Base-by-base conservation (phyloP, 140 eudicot genomes). In the Anethum foeniculum region DNA sequence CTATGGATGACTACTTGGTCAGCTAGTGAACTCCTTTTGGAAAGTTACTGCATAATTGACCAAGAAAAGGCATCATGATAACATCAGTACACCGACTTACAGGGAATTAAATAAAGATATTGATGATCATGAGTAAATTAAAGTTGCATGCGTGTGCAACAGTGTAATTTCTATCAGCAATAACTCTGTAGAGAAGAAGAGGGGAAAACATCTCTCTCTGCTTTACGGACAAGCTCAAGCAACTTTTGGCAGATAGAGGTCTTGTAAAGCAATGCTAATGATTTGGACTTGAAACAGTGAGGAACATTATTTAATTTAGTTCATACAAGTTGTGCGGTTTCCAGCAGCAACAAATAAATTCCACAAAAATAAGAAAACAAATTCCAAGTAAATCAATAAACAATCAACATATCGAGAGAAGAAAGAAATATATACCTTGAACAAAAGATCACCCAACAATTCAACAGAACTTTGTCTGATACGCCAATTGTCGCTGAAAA, bases 381-480 rank as follows among this genome's bases (percentile, higher is more conserved):
- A 34, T 34, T 74, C 30, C 15, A 44, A 28, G 39, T 41, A 44
- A 16, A 77, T 14, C 0, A 18, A 21, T 36, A 78, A 2, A 67
- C 73, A 11, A 25, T 73, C 60, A 47, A 23, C 13, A 1, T 1
- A 60, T 23, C 30, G 11, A n/a, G 68, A 60, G 32, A 60, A 23
- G 16, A 7, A n/a, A 77, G 51, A 49, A 68, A 54, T 11, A 75
- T 58, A 73, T 75, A 94, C 98, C 99, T 95, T 95, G 77, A 95
- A 95, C 81, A 95, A 88, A 74, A 95, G 94, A 82, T 95, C 99
- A 30, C 99, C 99, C 80, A 95, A 80, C 79, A 95, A 88, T 81
- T 95, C 99, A 14, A 95, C 99, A 81, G 99, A 95, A 85, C 99
- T 95, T 85, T 95, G 99, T 81, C 99, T 86, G 81, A 95, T 95